Conservation (phyloP, 331 rosid species). For the Arachis monticola region DNA sequence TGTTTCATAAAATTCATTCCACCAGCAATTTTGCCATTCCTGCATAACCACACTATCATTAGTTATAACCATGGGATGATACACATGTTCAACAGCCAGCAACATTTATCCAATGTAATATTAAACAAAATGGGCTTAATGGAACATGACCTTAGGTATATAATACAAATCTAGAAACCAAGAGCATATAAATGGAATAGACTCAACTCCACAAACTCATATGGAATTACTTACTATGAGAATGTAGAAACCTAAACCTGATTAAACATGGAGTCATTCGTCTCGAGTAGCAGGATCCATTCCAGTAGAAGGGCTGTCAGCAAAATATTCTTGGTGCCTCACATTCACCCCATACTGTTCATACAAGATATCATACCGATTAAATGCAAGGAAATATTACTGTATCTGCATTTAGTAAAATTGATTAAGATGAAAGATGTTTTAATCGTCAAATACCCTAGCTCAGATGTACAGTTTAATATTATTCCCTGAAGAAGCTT, state of each 20-base stretch:
- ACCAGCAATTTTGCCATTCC: constrained; percentile 1
- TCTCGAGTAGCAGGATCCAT: constrained; percentile 88
- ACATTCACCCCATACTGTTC: constrained; percentile 89
- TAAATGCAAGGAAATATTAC: not conserved
- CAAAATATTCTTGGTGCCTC: constrained; percentile 96
- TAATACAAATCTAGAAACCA: constrained; percentile 21
- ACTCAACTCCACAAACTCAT: constrained; percentile 20
- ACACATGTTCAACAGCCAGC: constrained; percentile 1
- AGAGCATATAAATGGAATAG: constrained; percentile 15
- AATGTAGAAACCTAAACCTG: constrained; percentile 32
- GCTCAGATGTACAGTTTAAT: not conserved
- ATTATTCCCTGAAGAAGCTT: constrained; percentile 15
- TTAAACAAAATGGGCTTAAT: constrained; percentile 29
- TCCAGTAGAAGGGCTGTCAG: constrained; percentile 92
- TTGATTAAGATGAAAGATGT: constrained; percentile 9
- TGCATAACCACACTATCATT: constrained; percentile 6
- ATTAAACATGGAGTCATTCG: constrained; percentile 59
- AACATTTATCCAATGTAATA: constrained; percentile 5
- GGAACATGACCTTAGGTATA: constrained; percentile 1
- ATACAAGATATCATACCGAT: constrained; percentile 28
- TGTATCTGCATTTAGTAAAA: not conserved
- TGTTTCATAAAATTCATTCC: not conserved
- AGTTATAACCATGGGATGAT: not conserved
- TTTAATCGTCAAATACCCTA: constrained; percentile 6
- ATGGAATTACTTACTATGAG: constrained; percentile 15